These are phyloP conservation scores for Yamagishiella unicocca DNA, from an alignment of 139 green algal genomes.

Conservation along the genomic window DNA sequence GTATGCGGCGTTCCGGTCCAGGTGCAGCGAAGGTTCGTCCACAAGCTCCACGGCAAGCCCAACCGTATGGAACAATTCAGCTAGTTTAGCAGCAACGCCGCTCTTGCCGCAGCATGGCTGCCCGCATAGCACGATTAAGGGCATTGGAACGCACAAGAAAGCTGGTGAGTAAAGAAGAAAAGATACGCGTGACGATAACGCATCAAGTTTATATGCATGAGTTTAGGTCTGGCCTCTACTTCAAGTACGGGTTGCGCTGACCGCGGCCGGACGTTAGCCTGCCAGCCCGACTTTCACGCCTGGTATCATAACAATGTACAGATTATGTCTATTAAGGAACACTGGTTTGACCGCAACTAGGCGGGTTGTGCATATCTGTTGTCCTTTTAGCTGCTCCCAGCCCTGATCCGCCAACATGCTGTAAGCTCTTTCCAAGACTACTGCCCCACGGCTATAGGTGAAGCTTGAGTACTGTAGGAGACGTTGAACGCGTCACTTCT, in stretches of 20 bases:
- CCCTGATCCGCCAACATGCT: neutral
- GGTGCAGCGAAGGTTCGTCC: constrained; percentile 79
- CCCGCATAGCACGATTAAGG: constrained; percentile 87
- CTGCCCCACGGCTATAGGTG: no score
- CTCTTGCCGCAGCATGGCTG: constrained; percentile 91
- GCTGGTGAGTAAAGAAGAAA: neutral
- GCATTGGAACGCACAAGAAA: neutral
- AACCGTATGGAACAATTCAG: constrained; percentile 44
- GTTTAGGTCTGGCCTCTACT: no score
- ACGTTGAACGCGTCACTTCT: no score
- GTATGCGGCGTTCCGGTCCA: constrained; percentile 80
- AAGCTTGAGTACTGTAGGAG: no score
- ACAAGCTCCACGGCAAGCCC: constrained; percentile 74
- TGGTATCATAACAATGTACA: no score
- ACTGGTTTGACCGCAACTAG: no score
- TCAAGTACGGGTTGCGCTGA: no score
- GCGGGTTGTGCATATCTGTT: no score
- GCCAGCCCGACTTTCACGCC: no score
- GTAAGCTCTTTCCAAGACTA: neutral
- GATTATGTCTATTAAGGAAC: no score
- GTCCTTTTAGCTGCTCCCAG: neutral
- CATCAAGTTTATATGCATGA: no score
- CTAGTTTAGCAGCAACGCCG: constrained; percentile 65
- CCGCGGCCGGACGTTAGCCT: no score
- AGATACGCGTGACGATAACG: neutral